Evolutionary conservation across 306 rosid species (phyloP).

Genomic region (Cicer cuneatum): DNA sequence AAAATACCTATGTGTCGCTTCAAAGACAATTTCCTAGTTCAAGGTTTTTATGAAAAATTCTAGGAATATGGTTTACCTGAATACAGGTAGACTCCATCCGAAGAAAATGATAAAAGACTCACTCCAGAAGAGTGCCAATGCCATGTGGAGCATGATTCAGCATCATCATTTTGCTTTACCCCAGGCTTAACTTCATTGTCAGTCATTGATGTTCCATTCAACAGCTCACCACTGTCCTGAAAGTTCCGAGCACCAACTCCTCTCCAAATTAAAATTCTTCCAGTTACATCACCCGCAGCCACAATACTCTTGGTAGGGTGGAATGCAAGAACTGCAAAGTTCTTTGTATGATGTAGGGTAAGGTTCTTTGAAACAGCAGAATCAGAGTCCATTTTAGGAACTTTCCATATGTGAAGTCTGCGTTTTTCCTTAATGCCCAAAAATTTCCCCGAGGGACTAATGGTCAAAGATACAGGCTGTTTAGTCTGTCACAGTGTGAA

Average conservation of each 20-base stretch:
- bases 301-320: slow-evolving; percentile 79
- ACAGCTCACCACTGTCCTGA: slow-evolving; percentile 40
- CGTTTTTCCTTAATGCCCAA: slow-evolving; percentile 73
- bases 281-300: slow-evolving; percentile 90
- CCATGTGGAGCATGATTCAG: slow-evolving; percentile 84
- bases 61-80: slow-evolving; percentile 62
- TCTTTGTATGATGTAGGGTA: slow-evolving; percentile 81
- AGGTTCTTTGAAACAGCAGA: slow-evolving; percentile 57
- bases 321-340: slow-evolving; percentile 66
- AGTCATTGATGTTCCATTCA: slow-evolving; percentile 42
- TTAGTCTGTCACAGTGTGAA: slow-evolving; percentile 64
- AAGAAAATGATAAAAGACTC: slow-evolving; percentile 69
- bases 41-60: slow-evolving; percentile 7
- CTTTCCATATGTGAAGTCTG: slow-evolving; percentile 76
- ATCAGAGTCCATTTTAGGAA: slow-evolving; percentile 59
- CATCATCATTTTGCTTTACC: slow-evolving; percentile 82
- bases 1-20: slow-evolving; percentile 12
- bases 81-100: slow-evolving; percentile 86
- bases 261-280: slow-evolving; percentile 88
- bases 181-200: slow-evolving; percentile 68
- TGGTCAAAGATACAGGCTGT: slow-evolving; percentile 61
- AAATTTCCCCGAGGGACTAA: slow-evolving; percentile 73
- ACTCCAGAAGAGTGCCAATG: slow-evolving; percentile 91
- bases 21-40: not conserved
- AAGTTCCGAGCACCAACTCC: slow-evolving; percentile 67